Base-by-base conservation (phyloP, 768 basidiomycete genomes). In the Serendipita sp. region DNA sequence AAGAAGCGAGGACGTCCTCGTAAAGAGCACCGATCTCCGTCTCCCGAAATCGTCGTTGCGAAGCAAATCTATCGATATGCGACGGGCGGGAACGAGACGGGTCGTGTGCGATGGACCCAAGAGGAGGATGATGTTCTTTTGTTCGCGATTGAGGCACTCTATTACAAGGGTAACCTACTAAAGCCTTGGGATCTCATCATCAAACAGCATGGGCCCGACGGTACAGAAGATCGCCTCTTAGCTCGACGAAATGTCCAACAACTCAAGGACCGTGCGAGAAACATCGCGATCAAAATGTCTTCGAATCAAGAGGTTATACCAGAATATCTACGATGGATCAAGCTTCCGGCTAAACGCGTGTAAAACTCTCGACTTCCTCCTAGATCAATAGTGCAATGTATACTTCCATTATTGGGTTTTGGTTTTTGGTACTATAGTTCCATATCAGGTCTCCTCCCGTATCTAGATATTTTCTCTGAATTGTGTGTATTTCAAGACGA, bases 1-100 rank as follows among this genome's bases (percentile, higher is more conserved):
- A 28, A 34, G 53, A 58, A 58, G 20, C 53, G 53, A 11, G 53
- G 53, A 58, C 53, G 53, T 9, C 53, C 53, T 24, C 53, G 53
- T 11, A 58, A 58, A n/a, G 53, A 22, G 17, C 53, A 22, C 17
- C 24, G 24, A n/a, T 22, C 20, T 13, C 14, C 17, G 33, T 26
- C 24, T 22, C 26, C 53, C 11, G 31, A 34, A 20, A 5, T 5
- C 5, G 38, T 7, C 7, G 14, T 38, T 5, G 7, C 38, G 38
- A 20, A 50, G 28, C 30, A n/a, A 9, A 28, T 34, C 24, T 26
- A 58, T 33, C 33, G 24, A 58, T 58, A 58, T 31, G 17, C 17
- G 30, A 58, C 53, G 11, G 33, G 33, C 33, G 24, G n/a, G 24
- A 34, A 28, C 30, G 53, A 58, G 33, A 34, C 33, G 3, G 53